These are phyloP conservation scores for Gypsophila paniculata DNA, from an alignment of 179 eudicot species.

Conservation along the genomic window DNA sequence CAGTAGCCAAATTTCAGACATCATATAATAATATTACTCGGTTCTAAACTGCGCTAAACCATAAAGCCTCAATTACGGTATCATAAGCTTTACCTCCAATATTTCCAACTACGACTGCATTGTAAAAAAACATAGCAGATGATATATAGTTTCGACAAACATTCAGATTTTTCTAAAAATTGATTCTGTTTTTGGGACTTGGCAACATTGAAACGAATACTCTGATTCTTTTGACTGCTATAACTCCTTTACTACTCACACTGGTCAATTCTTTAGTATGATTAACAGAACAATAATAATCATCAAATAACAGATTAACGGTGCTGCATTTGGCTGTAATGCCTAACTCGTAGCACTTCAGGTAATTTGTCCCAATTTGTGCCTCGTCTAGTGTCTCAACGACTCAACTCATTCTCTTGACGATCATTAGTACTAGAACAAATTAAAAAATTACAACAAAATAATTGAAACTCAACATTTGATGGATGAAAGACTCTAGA, in stretches of 20 bases:
- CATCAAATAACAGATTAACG: neutral
- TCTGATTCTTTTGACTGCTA: constrained; percentile 5
- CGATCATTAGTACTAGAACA: neutral
- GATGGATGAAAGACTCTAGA: neutral
- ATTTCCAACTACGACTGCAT: neutral
- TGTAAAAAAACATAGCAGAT: constrained; percentile 6
- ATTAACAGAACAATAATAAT: neutral
- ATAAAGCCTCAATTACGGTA: no score
- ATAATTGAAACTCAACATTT: neutral
- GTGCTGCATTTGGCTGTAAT: neutral
- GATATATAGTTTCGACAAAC: constrained; percentile 18
- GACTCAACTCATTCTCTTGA: neutral
- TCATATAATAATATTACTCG: neutral
- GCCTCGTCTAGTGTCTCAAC: neutral
- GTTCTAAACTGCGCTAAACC: no score
- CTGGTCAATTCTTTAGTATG: neutral
- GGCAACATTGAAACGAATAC: neutral
- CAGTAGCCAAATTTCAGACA: no score
- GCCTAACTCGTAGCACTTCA: neutral
- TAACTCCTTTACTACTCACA: constrained; percentile 6
- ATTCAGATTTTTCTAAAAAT: constrained; percentile 8
- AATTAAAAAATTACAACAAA: neutral
- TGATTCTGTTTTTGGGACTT: constrained; percentile 16
- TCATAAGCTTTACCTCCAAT: no score
- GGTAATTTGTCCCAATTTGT: neutral